Conservation (phyloP, 495 filamentous ascomycete genomes). For the Talaromyces liani region DNA sequence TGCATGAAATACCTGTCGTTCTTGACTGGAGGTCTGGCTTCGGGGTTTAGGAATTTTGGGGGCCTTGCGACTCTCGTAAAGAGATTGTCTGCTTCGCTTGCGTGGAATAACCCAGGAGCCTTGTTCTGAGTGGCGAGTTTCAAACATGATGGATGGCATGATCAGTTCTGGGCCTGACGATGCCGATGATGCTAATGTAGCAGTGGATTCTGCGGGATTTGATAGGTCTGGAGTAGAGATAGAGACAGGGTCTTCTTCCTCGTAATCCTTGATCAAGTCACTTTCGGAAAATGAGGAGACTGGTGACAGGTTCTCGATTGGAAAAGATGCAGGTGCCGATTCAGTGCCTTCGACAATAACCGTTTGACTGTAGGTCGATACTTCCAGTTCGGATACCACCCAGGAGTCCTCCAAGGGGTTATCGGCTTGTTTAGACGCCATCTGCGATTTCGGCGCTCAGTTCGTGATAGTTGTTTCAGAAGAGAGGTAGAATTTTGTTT, state of each 20-base stretch:
- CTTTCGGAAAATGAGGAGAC: conserved; percentile 6
- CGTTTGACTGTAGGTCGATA: background rate
- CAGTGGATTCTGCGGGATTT: conserved; percentile 17
- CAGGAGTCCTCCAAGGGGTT: conserved; percentile 5
- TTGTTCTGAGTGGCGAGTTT: conserved; percentile 27
- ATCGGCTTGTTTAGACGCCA: background rate
- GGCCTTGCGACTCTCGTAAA: conserved; percentile 23
- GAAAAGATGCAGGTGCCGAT: background rate
- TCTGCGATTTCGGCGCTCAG: background rate
- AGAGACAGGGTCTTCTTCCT: background rate
- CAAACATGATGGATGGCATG: conserved; percentile 34
- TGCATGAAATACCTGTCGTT: background rate
- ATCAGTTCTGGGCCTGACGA: conserved; percentile 36
- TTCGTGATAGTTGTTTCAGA: background rate
- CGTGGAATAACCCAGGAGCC: conserved; percentile 33
- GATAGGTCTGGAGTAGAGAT: background rate
- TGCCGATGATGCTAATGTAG: conserved; percentile 21
- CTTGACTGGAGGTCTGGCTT: background rate
- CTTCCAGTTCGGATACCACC: conserved; percentile 6
- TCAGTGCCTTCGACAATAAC: background rate
- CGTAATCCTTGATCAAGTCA: background rate
- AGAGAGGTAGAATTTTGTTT: background rate
- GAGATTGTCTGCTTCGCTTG: conserved; percentile 15
- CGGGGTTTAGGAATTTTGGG: conserved; percentile 8
- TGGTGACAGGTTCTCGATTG: background rate